Conservation (phyloP, 306 rosid species). For the Erythrophleum fordii region DNA sequence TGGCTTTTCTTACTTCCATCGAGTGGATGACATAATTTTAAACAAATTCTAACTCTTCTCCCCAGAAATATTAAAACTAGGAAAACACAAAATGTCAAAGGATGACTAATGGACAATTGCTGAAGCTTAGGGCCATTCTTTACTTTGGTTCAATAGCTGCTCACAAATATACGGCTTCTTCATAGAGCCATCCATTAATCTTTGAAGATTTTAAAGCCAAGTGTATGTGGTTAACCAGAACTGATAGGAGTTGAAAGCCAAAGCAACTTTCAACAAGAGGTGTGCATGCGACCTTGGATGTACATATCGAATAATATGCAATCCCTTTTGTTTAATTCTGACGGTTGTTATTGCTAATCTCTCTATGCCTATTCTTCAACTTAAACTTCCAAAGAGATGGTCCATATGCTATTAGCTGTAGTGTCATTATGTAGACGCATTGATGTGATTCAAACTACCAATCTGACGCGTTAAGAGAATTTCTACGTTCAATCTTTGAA, state of each 20-base stretch:
- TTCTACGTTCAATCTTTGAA: background rate
- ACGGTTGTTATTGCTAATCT: constrained; percentile 4
- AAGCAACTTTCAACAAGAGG: constrained; percentile 19
- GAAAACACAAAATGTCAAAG: background rate
- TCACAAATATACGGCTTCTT: background rate
- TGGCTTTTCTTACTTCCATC: background rate
- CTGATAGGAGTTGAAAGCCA: constrained; percentile 15
- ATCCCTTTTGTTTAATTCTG: background rate
- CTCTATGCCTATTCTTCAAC: background rate
- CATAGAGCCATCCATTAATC: background rate
- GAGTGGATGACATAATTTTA: background rate
- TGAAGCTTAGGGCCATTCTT: constrained; percentile 29
- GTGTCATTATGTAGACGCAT: background rate
- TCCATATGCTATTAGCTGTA: background rate
- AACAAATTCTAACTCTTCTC: no score
- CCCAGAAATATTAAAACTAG: background rate
- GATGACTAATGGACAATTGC: constrained; percentile 27
- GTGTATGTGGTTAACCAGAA: constrained; percentile 10
- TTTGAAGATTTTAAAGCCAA: background rate
- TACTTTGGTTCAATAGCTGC: constrained; percentile 16
- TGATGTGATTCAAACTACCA: background rate
- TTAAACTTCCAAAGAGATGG: background rate
- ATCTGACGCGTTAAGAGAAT: background rate
- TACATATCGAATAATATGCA: background rate
- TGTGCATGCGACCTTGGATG: background rate